A percentile compares a stretch with the other conserved stretches of the same genome.
Conservation (phyloP, 192 early-diverging fungal genomes). For the Coemansia sp. region DNA sequence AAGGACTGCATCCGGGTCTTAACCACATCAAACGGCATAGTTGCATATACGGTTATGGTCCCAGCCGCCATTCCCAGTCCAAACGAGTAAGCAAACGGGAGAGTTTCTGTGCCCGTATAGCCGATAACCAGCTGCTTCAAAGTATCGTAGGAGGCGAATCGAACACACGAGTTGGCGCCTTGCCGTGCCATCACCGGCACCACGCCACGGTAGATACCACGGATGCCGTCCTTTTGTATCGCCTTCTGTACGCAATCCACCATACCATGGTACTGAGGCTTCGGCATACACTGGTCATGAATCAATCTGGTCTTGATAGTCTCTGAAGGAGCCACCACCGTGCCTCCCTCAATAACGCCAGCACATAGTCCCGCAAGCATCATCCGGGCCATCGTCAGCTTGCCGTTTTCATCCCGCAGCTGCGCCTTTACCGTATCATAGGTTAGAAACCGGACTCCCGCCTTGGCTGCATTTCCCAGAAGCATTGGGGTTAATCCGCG, state of each 20-base stretch:
- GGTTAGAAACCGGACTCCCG: conserved; percentile 87
- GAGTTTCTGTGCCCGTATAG: conserved; percentile 1
- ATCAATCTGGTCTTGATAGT: conserved; percentile 97
- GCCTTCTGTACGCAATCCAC: conserved; percentile 71
- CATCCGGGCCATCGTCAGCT: conserved; percentile 63
- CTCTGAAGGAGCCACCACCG: conserved; percentile 91
- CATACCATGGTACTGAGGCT: conserved; percentile 76
- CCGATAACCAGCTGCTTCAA: conserved; percentile 59
- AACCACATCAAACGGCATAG: conserved; percentile 96
- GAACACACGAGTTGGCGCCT: conserved; percentile 92
- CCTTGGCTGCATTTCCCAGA: conserved; percentile 88
- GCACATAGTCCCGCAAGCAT: conserved; percentile 82
- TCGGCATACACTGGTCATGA: conserved; percentile 75
- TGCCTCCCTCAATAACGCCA: conserved; percentile 80
- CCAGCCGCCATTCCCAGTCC: conserved; percentile 81
- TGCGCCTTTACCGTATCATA: conserved; percentile 80
- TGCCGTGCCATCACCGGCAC: conserved; percentile 91
- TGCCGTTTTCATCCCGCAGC: conserved; percentile 70
- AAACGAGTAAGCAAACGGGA: conserved; percentile 64
- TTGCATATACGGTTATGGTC: conserved; percentile 89
- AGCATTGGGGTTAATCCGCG: conserved; percentile 86
- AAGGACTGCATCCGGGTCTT: conserved; percentile 96
- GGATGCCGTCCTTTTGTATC: conserved; percentile 67
- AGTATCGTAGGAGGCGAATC: conserved; percentile 82
- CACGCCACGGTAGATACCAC: conserved; percentile 87